Percentiles rank a stretch among this genome's conserved stretches.
Evolutionary conservation across 164 flowering plant genomes (phyloP).

Genomic region (Nymphaea colorata): DNA sequence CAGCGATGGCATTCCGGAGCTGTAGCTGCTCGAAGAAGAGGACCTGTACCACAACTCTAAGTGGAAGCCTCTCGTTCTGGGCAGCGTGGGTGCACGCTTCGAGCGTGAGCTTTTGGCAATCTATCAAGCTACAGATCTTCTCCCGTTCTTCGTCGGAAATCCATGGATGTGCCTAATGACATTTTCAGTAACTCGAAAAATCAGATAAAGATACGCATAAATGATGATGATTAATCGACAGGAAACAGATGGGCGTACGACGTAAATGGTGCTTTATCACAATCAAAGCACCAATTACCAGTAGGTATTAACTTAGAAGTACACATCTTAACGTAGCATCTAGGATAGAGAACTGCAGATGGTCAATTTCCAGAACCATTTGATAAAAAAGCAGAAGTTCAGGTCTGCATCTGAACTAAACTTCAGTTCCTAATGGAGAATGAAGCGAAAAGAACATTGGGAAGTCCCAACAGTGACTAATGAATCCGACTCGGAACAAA

Average conservation of each 20-base stretch:
- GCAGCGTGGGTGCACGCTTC: conserved; percentile 99
- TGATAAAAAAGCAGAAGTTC: background rate
- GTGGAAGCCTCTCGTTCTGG: conserved; percentile 89
- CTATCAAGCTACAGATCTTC: conserved; percentile 62
- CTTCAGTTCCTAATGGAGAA: background rate
- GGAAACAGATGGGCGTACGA: background rate
- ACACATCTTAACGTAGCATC: background rate
- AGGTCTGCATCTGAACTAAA: background rate
- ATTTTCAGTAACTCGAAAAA: background rate
- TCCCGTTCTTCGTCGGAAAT: conserved; percentile 72
- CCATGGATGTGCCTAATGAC: conserved; percentile 77
- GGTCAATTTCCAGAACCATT: background rate
- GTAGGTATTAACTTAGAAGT: background rate
- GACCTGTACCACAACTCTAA: conserved; percentile 84
- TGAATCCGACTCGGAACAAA: no score
- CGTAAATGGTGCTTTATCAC: no score
- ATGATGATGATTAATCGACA: background rate
- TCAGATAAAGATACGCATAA: no score
- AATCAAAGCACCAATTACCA: background rate
- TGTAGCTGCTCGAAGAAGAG: conserved; percentile 94
- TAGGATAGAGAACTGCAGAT: background rate
- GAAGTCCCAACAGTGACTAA: background rate
- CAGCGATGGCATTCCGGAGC: conserved; percentile 86
- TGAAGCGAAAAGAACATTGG: background rate
- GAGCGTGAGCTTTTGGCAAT: conserved; percentile 80